phyloP scores from a whole-genome alignment of 2,329 filamentous ascomycete species.

The Mariannaea sp. region DNA sequence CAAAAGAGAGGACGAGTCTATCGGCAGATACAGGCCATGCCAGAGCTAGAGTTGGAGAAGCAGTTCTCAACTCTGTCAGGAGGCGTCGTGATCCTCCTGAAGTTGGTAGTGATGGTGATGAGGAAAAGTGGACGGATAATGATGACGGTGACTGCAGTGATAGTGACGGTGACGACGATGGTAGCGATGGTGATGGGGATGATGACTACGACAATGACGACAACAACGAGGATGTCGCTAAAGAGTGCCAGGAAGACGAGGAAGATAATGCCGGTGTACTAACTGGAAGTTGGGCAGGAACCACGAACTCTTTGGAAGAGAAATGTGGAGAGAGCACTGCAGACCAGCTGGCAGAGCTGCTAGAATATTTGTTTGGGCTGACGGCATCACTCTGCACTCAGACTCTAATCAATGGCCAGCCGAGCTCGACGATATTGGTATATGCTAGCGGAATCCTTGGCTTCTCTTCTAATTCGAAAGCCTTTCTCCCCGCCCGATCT shows the following conservation, averaged over 20 bases:
- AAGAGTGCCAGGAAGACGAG: too few species aligned
- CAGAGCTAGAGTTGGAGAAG: too few species aligned
- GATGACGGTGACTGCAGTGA: not conserved
- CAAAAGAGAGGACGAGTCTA: not conserved
- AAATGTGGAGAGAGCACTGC: too few species aligned
- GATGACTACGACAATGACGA: not conserved
- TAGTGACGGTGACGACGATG: not conserved
- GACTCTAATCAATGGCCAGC: not conserved
- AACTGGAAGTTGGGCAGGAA: too few species aligned
- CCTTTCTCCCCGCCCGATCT: not conserved
- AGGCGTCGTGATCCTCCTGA: too few species aligned
- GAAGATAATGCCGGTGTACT: too few species aligned
- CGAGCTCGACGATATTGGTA: not conserved
- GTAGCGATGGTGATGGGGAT: constrained; percentile 1
- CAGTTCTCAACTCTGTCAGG: too few species aligned
- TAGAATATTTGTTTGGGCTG: not conserved
- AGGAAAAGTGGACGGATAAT: not conserved
- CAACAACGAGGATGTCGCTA: not conserved
- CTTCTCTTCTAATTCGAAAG: not conserved
- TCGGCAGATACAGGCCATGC: not conserved
- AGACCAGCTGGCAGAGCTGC: not conserved
- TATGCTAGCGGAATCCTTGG: not conserved
- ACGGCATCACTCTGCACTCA: not conserved
- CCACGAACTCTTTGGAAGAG: too few species aligned
- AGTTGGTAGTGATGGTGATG: too few species aligned